Base-by-base conservation (phyloP, 2,329 filamentous ascomycete species). In the Nigrospora osmanthi region DNA sequence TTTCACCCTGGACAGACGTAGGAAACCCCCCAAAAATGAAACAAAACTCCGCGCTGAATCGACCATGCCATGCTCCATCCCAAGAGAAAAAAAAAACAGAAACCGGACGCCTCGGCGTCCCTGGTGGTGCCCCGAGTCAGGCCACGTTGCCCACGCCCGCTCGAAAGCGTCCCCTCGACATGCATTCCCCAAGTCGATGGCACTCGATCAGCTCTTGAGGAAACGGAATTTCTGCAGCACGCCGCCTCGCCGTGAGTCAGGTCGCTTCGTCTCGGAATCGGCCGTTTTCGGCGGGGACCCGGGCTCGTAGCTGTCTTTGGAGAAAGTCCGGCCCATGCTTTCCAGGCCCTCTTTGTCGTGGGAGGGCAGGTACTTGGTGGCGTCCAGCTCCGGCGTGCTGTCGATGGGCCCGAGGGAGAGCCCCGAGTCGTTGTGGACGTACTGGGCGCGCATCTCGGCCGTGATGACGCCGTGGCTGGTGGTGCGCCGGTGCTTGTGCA, bases 391-490 rank as follows among this genome's bases (percentile, higher is more conserved):
- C 16, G 51, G 49, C 30, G 47, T 51, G 41, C 50, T 56, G 34
- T 57, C 46, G 38, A 49, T 52, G 3, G 54, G 48, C 9, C 55
- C 40, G 16, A 59, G 42, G 12, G 47, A 45, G 13, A 49, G 43
- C 3, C 42, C 43, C 28, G 47, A 37, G 19, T 58, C 54, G 37
- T 45, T 62, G 58, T 55, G 46, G 34, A 55, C 51, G 40, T 62
- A 58, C 34, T 65, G 57, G 3, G 65, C 68, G 39, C 64, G 53
- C 36, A 63, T 55, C 32, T 61, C 59, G 1, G 62, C 62, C 11
- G 60, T 60, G 51, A 75, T 68, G 47, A 63, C 61, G 42, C 73
- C 73, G 46, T 74, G 65, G 53, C 62, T 71, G 46, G 73, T 61
- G 15, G 70, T 72, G 32, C 66, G 66, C 53, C 67, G 71, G 55